phyloP scores from a whole-genome alignment of 164 flowering plant species.

The Buxus sempervirens region DNA sequence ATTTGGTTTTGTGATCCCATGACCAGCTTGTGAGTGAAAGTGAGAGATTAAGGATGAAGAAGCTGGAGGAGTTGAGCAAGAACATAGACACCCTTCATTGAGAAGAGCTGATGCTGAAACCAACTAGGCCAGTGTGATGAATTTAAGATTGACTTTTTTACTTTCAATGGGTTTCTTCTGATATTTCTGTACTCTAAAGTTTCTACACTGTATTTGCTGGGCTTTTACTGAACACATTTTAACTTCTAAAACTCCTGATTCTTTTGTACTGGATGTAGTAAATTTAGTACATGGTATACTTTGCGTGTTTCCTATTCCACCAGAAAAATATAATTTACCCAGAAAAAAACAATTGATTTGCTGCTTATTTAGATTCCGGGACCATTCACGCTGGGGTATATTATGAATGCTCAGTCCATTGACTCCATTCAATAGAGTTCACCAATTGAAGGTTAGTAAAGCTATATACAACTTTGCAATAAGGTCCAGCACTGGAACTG shows the following conservation, averaged over 20 bases:
- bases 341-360: neutral
- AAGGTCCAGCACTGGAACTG: neutral
- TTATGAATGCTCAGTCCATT: no score
- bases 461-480: no score
- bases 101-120: slow-evolving; percentile 16
- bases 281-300: neutral
- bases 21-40: slow-evolving; percentile 78
- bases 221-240: slow-evolving; percentile 9
- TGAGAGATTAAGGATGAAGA: slow-evolving; percentile 76
- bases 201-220: slow-evolving; percentile 9
- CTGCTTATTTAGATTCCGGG: no score
- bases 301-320: neutral
- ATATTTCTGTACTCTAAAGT: neutral
- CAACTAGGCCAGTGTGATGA: slow-evolving; percentile 24
- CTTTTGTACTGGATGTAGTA: neutral
- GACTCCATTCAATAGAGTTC: neutral
- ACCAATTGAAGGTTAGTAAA: neutral
- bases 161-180: slow-evolving; percentile 9
- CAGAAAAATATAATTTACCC: neutral
- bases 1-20: slow-evolving; percentile 3
- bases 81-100: slow-evolving; percentile 47
- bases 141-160: slow-evolving; percentile 15
- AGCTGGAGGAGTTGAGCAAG: slow-evolving; percentile 87
- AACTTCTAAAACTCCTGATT: neutral
- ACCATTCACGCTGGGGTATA: no score